Evolutionary conservation across 2,329 filamentous ascomycete species (phyloP), one percentile per base, ranked within the genome.

Genomic region (Sclerotinia subarctica): DNA sequence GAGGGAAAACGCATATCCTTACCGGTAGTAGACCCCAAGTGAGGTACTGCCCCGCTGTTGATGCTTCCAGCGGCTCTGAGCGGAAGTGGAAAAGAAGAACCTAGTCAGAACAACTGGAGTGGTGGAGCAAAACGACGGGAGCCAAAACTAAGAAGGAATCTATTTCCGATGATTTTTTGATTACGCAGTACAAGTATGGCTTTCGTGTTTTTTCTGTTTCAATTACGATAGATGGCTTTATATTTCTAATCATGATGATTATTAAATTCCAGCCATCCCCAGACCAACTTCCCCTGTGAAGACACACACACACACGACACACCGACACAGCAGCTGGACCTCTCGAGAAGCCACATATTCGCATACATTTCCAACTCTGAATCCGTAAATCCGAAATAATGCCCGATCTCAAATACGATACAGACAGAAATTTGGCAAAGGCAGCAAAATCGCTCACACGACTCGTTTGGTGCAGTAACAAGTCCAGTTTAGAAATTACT

Each of bases 361-460:
- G 26, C 26, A 47, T 42, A 29, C 35, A 47, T 47, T 47, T 24
- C 32, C 7, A 21, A 47, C 29, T n/a, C 8, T 46, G 24, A 8
- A 21, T 21, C 38, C 38, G 38, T 42, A 13, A 42, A 42, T 13
- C 26, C 58, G 58, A 26, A 17, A 60, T 17, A 17, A 47, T 17
- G 15, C 57, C 26, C 35, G 11, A 7, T 32, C 44, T 21, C 21
- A 47, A 46, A 2, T 32, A n/a, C 57, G 21, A 32, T 24, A 4
- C 19, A n/a, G 26, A 4, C 19, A n/a, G 26, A 29, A 19, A 32
- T 32, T 17, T 13, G 42, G 19, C 26, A n/a, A 17, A 47, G 7
- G 3, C 29, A 49, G 19, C 21, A 24, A 47, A 60, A 60, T 62
- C 7, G 58, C 58, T 62, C 58, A 62, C 58, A 62, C 58, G 46